These are phyloP conservation scores for Tolypocladium inflatum DNA, from an alignment of 2,329 filamentous ascomycete genomes.

Conservation along the genomic window DNA sequence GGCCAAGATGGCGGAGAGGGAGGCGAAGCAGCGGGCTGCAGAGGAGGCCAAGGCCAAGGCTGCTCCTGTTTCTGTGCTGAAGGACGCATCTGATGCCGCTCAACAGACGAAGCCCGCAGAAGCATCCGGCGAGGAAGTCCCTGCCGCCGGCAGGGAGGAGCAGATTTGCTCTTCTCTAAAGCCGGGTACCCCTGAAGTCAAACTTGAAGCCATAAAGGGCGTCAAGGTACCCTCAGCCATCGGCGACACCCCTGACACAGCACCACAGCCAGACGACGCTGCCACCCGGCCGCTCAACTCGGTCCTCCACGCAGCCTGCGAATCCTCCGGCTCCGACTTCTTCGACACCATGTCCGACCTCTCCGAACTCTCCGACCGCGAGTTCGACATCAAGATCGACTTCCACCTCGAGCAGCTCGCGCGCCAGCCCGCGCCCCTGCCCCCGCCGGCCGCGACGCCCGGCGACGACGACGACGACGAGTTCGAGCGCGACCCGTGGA, in stretches of 20 bases:
- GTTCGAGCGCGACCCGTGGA: slow-evolving; percentile 50
- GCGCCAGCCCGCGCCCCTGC: slow-evolving; percentile 5
- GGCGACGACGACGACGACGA: slow-evolving; percentile 43
- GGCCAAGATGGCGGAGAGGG: slow-evolving; percentile 52
- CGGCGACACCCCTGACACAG: not conserved
- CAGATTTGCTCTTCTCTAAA: not conserved
- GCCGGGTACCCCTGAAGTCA: too few species aligned
- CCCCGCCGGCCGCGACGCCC: not conserved
- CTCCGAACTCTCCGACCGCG: slow-evolving; percentile 29
- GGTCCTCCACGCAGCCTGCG: not conserved
- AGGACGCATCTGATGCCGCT: not conserved
- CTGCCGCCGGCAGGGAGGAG: not conserved
- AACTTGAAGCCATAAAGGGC: not conserved
- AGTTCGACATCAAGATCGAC: slow-evolving; percentile 24
- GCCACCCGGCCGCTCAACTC: not conserved
- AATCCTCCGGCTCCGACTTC: slow-evolving; percentile 11
- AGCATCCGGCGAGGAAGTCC: not conserved
- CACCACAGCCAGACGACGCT: not conserved
- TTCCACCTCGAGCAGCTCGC: slow-evolving; percentile 3
- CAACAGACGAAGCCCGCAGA: slow-evolving; percentile 9
- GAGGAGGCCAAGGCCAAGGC: not conserved
- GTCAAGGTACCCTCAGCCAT: not conserved
- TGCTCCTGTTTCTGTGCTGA: not conserved
- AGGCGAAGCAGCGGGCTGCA: slow-evolving; percentile 1
- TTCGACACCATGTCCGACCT: slow-evolving; percentile 17